Percentiles rank a stretch among this genome's conserved stretches.
Conservation (phyloP, 2,329 filamentous ascomycete genomes). For the Beauveria scarabaeidicola region DNA sequence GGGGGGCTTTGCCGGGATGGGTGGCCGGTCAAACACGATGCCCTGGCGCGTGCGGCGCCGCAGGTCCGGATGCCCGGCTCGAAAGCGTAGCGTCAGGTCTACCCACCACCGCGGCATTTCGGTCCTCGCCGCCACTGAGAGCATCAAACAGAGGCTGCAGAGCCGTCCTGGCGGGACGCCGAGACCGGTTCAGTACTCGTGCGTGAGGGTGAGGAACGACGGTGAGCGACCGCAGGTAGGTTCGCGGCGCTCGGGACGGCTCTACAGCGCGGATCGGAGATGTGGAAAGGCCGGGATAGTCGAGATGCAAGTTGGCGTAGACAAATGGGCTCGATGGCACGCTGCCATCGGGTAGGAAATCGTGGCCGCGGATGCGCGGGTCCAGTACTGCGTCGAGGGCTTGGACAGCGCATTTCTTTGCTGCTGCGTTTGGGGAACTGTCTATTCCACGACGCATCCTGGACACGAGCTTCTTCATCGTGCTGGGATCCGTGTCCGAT, state of each 20-base stretch:
- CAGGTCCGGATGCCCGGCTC: neutral
- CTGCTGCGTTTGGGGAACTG: neutral
- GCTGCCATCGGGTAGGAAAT: neutral
- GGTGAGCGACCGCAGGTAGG: neutral
- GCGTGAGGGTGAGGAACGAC: neutral
- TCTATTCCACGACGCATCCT: neutral
- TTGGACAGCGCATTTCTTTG: neutral
- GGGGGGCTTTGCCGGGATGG: neutral
- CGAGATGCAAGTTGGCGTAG: neutral
- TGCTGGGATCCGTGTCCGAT: neutral
- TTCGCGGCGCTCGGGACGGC: neutral
- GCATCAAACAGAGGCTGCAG: neutral
- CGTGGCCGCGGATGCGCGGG: neutral
- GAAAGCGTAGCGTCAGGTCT: neutral
- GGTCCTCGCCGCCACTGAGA: neutral
- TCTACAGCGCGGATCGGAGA: neutral
- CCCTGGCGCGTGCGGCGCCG: neutral
- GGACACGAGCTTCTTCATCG: neutral
- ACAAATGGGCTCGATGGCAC: neutral
- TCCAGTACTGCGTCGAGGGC: neutral
- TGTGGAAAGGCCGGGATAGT: neutral
- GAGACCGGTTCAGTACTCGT: neutral
- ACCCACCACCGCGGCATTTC: neutral
- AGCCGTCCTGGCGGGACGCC: neutral
- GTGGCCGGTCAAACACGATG: neutral